These are phyloP conservation scores for Mycena indigotica DNA, from an alignment of 768 basidiomycete genomes.

Conservation along the genomic window DNA sequence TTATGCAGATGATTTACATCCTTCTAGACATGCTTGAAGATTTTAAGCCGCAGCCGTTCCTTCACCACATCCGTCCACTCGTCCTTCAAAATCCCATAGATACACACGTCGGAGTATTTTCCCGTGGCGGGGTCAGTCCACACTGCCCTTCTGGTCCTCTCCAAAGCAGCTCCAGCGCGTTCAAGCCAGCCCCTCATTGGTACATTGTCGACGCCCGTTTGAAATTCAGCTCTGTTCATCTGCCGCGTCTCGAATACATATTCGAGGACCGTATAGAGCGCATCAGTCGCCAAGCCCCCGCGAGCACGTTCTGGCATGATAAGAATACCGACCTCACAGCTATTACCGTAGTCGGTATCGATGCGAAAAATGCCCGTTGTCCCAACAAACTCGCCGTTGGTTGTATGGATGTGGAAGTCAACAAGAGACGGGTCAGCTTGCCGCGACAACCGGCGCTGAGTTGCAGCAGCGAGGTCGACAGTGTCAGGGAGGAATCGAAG, in stretches of 20 bases:
- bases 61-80: conserved; percentile 44
- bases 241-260: conserved; percentile 46
- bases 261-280: conserved; percentile 42
- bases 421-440: conserved; percentile 35
- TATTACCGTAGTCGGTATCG: conserved; percentile 33
- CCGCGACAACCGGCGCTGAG: conserved; percentile 37
- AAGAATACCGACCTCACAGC: conserved; percentile 48
- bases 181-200: conserved; percentile 52
- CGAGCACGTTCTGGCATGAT: conserved; percentile 41
- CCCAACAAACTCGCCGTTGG: conserved; percentile 37
- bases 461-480: conserved; percentile 38
- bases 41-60: conserved; percentile 8
- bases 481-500: conserved; percentile 42
- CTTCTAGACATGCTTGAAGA: conserved; percentile 1
- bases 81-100: conserved; percentile 45
- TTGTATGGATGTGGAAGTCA: conserved; percentile 42
- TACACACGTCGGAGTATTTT: conserved; percentile 38
- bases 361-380: conserved; percentile 44
- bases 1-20: too few relatives aligned
- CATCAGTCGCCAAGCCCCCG: conserved; percentile 45
- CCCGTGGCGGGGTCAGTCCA: conserved; percentile 41
- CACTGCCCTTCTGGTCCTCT: conserved; percentile 39
- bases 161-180: conserved; percentile 40
- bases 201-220: conserved; percentile 44
- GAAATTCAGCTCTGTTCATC: conserved; percentile 46